Evolutionary conservation across 768 basidiomycete genomes (phyloP), one percentile per base, ranked within the genome.

Genomic region (Chalciporus pseudorubinellus): DNA sequence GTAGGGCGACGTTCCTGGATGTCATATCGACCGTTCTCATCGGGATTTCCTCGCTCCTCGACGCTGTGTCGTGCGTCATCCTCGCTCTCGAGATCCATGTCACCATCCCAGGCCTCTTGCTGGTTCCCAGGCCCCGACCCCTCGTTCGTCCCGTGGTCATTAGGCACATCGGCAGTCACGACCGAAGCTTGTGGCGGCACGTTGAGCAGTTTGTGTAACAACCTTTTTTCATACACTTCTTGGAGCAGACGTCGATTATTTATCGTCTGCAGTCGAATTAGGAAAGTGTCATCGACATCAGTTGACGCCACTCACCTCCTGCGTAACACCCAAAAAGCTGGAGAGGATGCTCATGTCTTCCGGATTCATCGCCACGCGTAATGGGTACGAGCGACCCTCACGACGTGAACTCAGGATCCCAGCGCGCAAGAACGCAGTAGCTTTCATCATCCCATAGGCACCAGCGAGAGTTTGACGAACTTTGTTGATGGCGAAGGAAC

Each of bases 401-500:
- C 74, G 77, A 13, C 81, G 76, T 12, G 88, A 74, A 41, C 70
- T 74, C 38, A 92, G 70, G 40, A 86, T 77, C 8, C 82, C 80
- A 13, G 85, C 84, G 19, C 80, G 78, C 55, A 80, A 56, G 60
- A 82, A 90, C 29, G 90, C 78, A 1, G 85, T 80, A 0, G 88
- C 78, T n/a, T 85, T 85, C 64, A 99, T 75, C 38, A 90, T 89
- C 22, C 75, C 77, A 65, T 79, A 77, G 14, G 89, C 95, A 2
- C 95, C 95, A 0, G 88, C 85, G 53, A 98, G 78, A 3, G 92
- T 87, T 44, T 82, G 80, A 20, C 85, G 84, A 34, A 98, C 93
- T 62, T 85, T 86, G 22, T 78, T 73, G 56, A 97, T 90, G 29
- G 82, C 85, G 69, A 83, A 95, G 0, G 94, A 93, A 1, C 93